Base-by-base conservation (phyloP, 805 yeast species). In the Ogataea paradorogensis region DNA sequence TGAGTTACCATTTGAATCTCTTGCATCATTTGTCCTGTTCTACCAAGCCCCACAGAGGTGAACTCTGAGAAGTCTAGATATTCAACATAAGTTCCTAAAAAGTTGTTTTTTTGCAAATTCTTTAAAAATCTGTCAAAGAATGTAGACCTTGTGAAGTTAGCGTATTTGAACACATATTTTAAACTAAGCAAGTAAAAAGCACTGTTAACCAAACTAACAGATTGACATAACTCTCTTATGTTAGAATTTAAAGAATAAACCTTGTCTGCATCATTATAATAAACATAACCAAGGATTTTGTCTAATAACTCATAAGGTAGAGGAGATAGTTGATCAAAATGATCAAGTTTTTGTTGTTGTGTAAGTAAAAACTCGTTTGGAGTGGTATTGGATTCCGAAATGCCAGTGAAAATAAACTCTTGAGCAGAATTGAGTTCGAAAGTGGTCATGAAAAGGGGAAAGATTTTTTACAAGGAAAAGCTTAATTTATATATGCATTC, bases 1-100 rank as follows among this genome's bases (percentile, higher is more conserved):
- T 82, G 70, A 0, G 96, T 89, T 28, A 89, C 87, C 85, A 86
- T 85, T 62, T 89, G 95, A 51, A 89, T 89, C 62, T 85, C 95
- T 61, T 78, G 82, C 63, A 85, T 90, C 95, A 89, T 89, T 51
- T 82, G 74, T 9, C 85, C 87, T 0, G 96, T 84, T 48, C 96
- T 70, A 2, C 96, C 96, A 33, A 89, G 70, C 0, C 96, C 96
- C 34, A 90, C 80, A 0, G 91, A 82, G 1, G 96, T 88, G 61
- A 89, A 83, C 51, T 85, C 91, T 54, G 85, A 84, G 53, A 89
- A 90, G 65, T 89, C 96, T 51, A 90, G 74, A 37, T 82, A 79
- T 51, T 80, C 79, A 15, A 86, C 91, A 47, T 74, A 76, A 44
- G 70, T 74, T 13, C 83, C 82, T 33, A 81, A 62, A 30, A 67